Percentiles rank a stretch among this genome's conserved stretches.
These are phyloP conservation scores for Backusella sp. DNA, from an alignment of 192 early-diverging fungal genomes.

Conservation along the genomic window DNA sequence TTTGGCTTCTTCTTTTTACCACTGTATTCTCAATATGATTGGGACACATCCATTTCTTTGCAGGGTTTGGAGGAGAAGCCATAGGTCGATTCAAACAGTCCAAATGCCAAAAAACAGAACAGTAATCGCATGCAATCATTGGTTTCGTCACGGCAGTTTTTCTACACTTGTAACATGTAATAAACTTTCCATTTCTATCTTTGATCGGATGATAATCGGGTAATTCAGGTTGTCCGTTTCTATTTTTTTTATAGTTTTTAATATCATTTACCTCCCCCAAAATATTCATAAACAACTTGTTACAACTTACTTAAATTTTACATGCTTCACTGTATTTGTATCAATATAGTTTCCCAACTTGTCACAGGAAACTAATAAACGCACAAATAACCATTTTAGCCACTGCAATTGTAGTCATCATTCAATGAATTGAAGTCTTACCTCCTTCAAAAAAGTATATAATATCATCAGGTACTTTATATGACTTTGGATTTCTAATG, in stretches of 20 bases:
- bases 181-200: slow-evolving; percentile 37
- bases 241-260: not conserved
- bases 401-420: not conserved
- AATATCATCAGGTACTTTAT: slow-evolving; percentile 38
- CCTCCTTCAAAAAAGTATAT: slow-evolving; percentile 38
- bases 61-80: slow-evolving; percentile 40
- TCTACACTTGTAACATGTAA: slow-evolving; percentile 43
- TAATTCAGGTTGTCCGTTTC: slow-evolving; percentile 26
- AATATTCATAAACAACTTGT: not conserved
- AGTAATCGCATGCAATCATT: slow-evolving; percentile 53
- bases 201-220: slow-evolving; percentile 34
- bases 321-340: slow-evolving; percentile 31
- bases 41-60: slow-evolving; percentile 57
- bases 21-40: slow-evolving; percentile 44
- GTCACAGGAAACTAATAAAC: slow-evolving; percentile 36
- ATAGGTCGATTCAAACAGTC: slow-evolving; percentile 53
- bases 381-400: not conserved
- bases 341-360: slow-evolving; percentile 46
- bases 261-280: not conserved
- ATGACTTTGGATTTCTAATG: slow-evolving; percentile 40
- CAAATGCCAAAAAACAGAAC: slow-evolving; percentile 52
- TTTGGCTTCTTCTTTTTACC: slow-evolving; percentile 23
- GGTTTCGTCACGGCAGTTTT: slow-evolving; percentile 36
- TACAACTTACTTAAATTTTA: slow-evolving; percentile 16
- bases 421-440: slow-evolving; percentile 16